phyloP scores from a whole-genome alignment of 1,284 basidiomycete genomes.

The Apiotrichum veenhuisii region DNA sequence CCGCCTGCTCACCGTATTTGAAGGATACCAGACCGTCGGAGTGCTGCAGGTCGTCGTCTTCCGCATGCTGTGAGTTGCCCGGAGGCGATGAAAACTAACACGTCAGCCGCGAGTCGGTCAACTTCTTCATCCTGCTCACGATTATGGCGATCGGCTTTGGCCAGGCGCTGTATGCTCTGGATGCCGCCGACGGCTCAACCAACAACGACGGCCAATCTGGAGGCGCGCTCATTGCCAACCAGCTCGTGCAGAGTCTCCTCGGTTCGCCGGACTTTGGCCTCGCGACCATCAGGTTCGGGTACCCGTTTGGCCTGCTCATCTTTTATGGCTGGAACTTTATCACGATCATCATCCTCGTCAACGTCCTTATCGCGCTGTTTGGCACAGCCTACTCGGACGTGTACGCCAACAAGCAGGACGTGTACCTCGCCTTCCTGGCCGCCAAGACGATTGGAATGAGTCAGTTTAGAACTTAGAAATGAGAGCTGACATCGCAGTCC shows the following conservation, averaged over 20 bases:
- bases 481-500: slow-evolving; percentile 58
- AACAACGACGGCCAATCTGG: slow-evolving; percentile 58
- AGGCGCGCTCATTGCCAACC: slow-evolving; percentile 61
- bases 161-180: slow-evolving; percentile 72
- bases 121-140: slow-evolving; percentile 81
- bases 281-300: slow-evolving; percentile 55
- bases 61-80: slow-evolving; percentile 73
- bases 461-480: background rate
- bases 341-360: slow-evolving; percentile 80
- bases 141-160: slow-evolving; percentile 78
- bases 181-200: slow-evolving; percentile 77
- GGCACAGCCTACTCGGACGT: slow-evolving; percentile 84
- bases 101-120: slow-evolving; percentile 68
- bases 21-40: slow-evolving; percentile 61
- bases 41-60: slow-evolving; percentile 51
- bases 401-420: slow-evolving; percentile 48
- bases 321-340: slow-evolving; percentile 88
- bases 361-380: slow-evolving; percentile 92
- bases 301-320: slow-evolving; percentile 63
- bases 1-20: slow-evolving; percentile 38
- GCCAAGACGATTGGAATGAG: slow-evolving; percentile 72
- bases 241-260: slow-evolving; percentile 74
- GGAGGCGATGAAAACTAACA: no score
- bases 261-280: slow-evolving; percentile 75
- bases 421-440: slow-evolving; percentile 76